Evolutionary conservation across 2,329 filamentous ascomycete genomes (phyloP), one percentile per base, ranked within the genome.

Genomic region (Xylariaceae sp.): DNA sequence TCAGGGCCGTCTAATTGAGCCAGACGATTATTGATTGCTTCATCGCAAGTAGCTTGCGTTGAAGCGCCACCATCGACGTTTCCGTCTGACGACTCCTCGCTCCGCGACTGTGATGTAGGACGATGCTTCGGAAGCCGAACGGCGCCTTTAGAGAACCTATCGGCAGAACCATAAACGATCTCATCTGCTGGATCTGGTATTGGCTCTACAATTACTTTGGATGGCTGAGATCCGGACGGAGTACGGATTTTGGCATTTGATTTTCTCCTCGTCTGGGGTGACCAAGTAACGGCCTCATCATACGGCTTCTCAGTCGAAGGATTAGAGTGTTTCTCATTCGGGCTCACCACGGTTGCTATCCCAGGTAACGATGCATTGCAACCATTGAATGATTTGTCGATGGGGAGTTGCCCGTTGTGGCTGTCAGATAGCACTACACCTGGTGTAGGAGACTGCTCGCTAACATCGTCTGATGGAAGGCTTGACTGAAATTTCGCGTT

Each of bases 221-320:
- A 26, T 9, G 62, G 52, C 44, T 64, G 65, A 1, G 64, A 62
- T 31, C 63, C 57, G 29, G 67, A 65, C 6, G 66, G 62, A 1
- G 66, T 65, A 41, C 67, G 67, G 53, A 68, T 64, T 43, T 62
- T 65, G 19, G 67, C 55, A 46, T 60, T 67, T 12, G 67, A 67
- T 45, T 63, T 67, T 47, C 60, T 64, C 45, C 65, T 62, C 40
- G 65, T 60, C 47, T 64, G 62, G 9, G 59, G 53, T 40, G 61
- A 55, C 29, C 59, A 55, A 49, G 56, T 57, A 4, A 57, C 45
- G 5, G 52, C 29, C 30, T 61, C 49, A 31, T 50, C 53, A 19
- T 50, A 35, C 19, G 47, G 35, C 48, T 51, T 59, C 43, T 59
- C 56, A 4, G 47, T 34, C 4, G 54, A 29, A 2, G 32, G 11